phyloP scores from a whole-genome alignment of 352 stramenopile species.

The Pythium sukuiense region DNA sequence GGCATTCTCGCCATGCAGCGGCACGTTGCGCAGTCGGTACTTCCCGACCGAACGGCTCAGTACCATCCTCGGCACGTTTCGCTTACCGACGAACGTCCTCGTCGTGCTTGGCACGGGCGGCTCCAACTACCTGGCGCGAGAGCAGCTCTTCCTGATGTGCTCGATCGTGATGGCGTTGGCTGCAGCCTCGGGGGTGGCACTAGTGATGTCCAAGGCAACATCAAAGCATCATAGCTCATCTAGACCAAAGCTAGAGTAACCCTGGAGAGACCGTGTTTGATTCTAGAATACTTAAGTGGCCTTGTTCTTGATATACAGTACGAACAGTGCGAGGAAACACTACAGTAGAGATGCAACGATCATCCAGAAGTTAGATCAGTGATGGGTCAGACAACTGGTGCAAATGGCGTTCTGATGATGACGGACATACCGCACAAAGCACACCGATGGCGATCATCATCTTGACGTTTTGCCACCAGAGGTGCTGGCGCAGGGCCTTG shows the following conservation, averaged over 20 bases:
- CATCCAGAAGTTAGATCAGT: constrained; percentile 16
- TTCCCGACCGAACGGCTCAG: constrained; percentile 33
- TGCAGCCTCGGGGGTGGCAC: constrained; percentile 14
- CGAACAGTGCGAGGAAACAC: constrained; percentile 24
- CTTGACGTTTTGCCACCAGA: constrained; percentile 89
- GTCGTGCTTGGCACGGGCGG: constrained; percentile 40
- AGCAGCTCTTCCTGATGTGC: constrained; percentile 32
- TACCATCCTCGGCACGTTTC: constrained; percentile 36
- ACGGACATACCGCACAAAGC: constrained; percentile 58
- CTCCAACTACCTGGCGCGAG: constrained; percentile 20
- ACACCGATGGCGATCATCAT: constrained; percentile 81
- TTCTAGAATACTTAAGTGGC: constrained; percentile 13
- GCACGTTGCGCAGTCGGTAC: constrained; percentile 35
- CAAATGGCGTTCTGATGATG: neutral
- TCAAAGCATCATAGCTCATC: neutral
- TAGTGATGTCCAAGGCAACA: neutral
- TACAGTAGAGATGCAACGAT: constrained; percentile 46
- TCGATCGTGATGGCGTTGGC: constrained; percentile 55
- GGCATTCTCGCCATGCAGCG: constrained; percentile 35
- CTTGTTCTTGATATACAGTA: constrained; percentile 35
- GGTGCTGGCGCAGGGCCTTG: constrained; percentile 67
- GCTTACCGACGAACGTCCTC: constrained; percentile 45
- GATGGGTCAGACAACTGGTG: no score
- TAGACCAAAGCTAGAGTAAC: constrained; percentile 15
- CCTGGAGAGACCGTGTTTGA: neutral